Conservation (phyloP, 352 stramenopile genomes). For the Pythium inflatum region DNA sequence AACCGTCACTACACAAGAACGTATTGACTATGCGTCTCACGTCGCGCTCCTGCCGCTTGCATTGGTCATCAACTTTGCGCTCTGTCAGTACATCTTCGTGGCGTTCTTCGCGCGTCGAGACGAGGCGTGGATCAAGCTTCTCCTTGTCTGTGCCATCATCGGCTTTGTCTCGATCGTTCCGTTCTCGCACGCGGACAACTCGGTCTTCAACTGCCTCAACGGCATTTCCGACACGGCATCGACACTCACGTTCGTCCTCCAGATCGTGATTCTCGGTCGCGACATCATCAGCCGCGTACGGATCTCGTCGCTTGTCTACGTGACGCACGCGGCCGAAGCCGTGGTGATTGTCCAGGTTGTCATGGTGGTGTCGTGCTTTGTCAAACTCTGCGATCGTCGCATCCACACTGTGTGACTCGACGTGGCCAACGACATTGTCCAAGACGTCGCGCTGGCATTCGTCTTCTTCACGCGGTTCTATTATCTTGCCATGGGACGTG, state of each 20-base stretch:
- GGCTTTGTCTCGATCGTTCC: constrained; percentile 28
- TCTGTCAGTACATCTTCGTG: constrained; percentile 25
- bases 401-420: neutral
- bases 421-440: neutral
- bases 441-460: constrained; percentile 22
- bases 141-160: constrained; percentile 12
- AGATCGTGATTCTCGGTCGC: constrained; percentile 26
- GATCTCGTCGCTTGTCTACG: constrained; percentile 12
- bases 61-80: constrained; percentile 31
- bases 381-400: constrained; percentile 6
- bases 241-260: constrained; percentile 31
- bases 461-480: constrained; percentile 32
- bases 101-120: constrained; percentile 12
- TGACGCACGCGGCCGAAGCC: constrained; percentile 14
- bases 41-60: constrained; percentile 10
- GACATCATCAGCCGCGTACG: constrained; percentile 21
- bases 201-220: constrained; percentile 23
- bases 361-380: neutral
- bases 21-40: constrained; percentile 4
- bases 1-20: no score
- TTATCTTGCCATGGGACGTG: constrained; percentile 24
- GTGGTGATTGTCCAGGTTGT: constrained; percentile 14
- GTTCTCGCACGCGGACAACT: constrained; percentile 17
- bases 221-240: constrained; percentile 27
- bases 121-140: neutral